Evolutionary conservation across 495 filamentous ascomycete species (phyloP), one percentile per base, ranked within the genome.

Genomic region (Aspergillus hancockii): DNA sequence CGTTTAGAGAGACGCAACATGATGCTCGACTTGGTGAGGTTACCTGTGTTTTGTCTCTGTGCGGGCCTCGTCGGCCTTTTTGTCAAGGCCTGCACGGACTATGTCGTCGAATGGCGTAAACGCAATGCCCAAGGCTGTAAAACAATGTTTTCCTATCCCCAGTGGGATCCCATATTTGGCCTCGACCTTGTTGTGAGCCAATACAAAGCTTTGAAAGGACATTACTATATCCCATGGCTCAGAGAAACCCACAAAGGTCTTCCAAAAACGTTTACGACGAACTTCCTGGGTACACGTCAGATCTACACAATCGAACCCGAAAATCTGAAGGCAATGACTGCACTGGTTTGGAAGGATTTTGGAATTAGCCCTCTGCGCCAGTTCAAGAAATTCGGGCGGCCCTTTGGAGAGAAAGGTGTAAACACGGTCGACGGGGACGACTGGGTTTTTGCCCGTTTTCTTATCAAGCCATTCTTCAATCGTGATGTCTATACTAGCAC

Each of bases 271-370:
- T 54, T 36, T 13, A 16, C n/a, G 12, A 30, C 21, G 4, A 41
- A 40, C 52, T 54, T 54, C 21, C 12, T 54, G 2, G 52, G 52
- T 25, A 38, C 9, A 14, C 52, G 32, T 14, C 7, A 40, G 8
- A 23, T 54, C 52, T 41, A 54, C 18, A 54, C 30, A 28, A 38
- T 36, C 32, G 32, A 40, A 13, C 32, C 52, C 5, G 52, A 54
- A 21, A 54, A 54, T 16, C 38, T 54, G 52, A 65, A 61, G 54
- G 57, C 50, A 6, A 55, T 71, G 40, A 64, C 64, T 0, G 66
- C 58, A 16, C 49, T 45, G 43, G 45, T 56, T 23, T 56, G 52
- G 43, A n/a, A 55, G 52, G 52, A 56, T 18, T 61, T 61, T 52
- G 59, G 19, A 2, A 25, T 61, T 16, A 23, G 36, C 8, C 59